Conservation (phyloP, 1,284 basidiomycete species). For the Puccinia hordei region DNA sequence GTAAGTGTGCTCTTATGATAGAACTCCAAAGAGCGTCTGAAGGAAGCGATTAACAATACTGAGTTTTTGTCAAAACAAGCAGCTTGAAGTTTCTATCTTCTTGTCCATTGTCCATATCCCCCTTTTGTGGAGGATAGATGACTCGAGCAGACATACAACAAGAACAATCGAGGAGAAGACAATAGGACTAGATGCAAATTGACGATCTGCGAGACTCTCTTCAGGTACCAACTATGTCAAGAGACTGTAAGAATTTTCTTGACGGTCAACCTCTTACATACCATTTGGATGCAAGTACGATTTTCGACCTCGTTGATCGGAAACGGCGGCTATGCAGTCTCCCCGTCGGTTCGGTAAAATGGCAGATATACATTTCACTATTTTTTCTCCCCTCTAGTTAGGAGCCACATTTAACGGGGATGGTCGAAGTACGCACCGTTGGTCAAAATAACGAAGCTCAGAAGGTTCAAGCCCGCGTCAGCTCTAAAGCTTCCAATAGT, state of each 20-base stretch:
- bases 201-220: constrained; percentile 5
- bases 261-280: too few species aligned
- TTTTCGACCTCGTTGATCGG: background rate
- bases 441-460: background rate
- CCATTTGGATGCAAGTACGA: background rate
- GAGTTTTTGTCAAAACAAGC: constrained; percentile 13
- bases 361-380: background rate
- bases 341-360: constrained; percentile 5
- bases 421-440: background rate
- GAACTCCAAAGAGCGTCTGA: constrained; percentile 15
- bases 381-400: background rate
- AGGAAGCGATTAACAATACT: background rate
- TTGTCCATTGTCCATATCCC: background rate
- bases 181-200: constrained; percentile 1
- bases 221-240: constrained; percentile 20
- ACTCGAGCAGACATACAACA: background rate
- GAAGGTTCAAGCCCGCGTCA: constrained; percentile 14
- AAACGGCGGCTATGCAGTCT: background rate
- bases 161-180: constrained; percentile 21
- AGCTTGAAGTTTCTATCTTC: background rate
- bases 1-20: constrained; percentile 26
- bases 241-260: background rate
- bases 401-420: constrained; percentile 15
- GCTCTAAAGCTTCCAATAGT: background rate
- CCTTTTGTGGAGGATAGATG: constrained; percentile 12